A percentile compares a stretch with the other conserved stretches of the same genome.
Evolutionary conservation across 495 filamentous ascomycete species (phyloP).

Genomic region (Glarea lozoyensis): DNA sequence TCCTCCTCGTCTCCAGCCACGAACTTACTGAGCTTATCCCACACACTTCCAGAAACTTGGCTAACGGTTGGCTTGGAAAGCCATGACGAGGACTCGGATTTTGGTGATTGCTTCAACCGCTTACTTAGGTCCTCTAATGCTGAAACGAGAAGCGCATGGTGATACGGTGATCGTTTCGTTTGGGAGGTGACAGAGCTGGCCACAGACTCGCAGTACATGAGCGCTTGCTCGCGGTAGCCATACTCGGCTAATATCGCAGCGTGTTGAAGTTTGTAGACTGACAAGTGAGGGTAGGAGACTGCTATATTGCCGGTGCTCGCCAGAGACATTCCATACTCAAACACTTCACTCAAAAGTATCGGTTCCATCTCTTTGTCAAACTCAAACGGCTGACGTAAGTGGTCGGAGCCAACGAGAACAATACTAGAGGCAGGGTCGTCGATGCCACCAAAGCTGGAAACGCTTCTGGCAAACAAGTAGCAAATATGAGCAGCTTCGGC

Average conservation of each 20-base stretch:
- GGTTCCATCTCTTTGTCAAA: constrained; percentile 73
- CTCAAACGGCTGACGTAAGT: constrained; percentile 52
- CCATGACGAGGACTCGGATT: constrained; percentile 61
- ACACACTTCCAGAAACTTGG: constrained; percentile 80
- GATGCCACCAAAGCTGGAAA: constrained; percentile 63
- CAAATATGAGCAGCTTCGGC: constrained; percentile 90
- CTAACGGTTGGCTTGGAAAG: constrained; percentile 92
- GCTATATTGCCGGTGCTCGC: constrained; percentile 42
- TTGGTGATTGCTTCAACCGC: constrained; percentile 74
- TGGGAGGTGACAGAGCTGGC: constrained; percentile 68
- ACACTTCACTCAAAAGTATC: constrained; percentile 82
- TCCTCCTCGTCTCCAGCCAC: constrained; percentile 83
- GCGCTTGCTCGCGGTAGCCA: constrained; percentile 71
- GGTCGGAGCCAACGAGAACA: constrained; percentile 77
- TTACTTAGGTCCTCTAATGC: constrained; percentile 77
- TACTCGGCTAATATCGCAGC: constrained; percentile 76
- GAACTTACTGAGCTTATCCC: constrained; percentile 88
- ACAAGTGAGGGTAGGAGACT: constrained; percentile 68
- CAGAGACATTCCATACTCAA: constrained; percentile 74
- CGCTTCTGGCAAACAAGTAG: constrained; percentile 47
- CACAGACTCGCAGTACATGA: constrained; percentile 87
- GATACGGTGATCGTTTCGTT: constrained; percentile 76
- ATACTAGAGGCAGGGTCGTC: constrained; percentile 77
- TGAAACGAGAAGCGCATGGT: constrained; percentile 62
- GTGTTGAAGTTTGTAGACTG: constrained; percentile 82